Evolutionary conservation across 805 yeast genomes (phyloP), one percentile per base, ranked within the genome.

Genomic region (Candida ovalis): DNA sequence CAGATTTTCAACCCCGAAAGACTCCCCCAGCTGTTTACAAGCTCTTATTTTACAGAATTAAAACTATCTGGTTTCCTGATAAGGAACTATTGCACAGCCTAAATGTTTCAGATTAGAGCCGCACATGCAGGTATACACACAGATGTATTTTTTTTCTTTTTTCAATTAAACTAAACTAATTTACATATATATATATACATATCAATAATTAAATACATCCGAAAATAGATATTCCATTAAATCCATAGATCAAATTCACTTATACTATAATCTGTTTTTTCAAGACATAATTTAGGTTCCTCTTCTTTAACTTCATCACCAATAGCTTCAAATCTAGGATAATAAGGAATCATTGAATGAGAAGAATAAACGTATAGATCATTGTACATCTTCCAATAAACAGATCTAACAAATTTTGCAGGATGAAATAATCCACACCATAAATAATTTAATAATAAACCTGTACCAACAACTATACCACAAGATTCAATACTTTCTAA

Each of bases 341-440:
- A 90, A 58, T 76, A 81, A 1, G 97, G 96, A 1, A 90, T 89
- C 61, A 94, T 63, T 0, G 91, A 70, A 63, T 89, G 95, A 39
- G 81, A 71, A 51, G 78, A 77, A 57, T 84, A 89, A 13, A 87
- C 78, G 60, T 91, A 91, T 24, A 90, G 80, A 37, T 70, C 68
- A 58, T 92, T 91, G 71, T 81, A 91, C 13, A 90, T 63, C 53
- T 77, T 82, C 98, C 98, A 94, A 64, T 85, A 94, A 0, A 94
- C 83, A 3, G 68, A 69, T 51, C 99, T 74, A 0, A 94, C 98
- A 59, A 84, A 86, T 48, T 85, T 73, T 0, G 98, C 97, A 1
- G 98, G 96, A 58, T 94, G 98, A 63, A 90, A 94, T 18, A 94
- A 68, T 0, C 99, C 99, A 0, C 84, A 82, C 85, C 96, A 80